Evolutionary conservation across 164 flowering plant genomes (phyloP), one percentile per base, ranked within the genome.

Genomic region (Tetrastigma voinierianum): DNA sequence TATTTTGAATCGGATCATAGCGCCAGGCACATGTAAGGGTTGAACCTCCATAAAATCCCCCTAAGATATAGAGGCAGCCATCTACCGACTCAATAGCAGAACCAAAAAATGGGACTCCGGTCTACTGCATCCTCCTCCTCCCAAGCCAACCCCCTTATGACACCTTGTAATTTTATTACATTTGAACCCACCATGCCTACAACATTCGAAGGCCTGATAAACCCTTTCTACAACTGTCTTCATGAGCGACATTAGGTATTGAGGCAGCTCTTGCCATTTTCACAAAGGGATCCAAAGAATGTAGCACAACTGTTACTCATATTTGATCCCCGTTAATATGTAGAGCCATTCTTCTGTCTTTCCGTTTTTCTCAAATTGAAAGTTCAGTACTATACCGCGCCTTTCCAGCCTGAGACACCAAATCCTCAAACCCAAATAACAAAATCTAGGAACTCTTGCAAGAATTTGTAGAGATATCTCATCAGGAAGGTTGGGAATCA

Each of bases 401-500:
- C 67, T 78, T 74, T 85, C 98, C 98, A 93, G 65, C 82, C 64
- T 77, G 69, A 11, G 96, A 90, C 43, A 93, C 98, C 67, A 81
- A 67, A n/a, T n/a, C 64, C 75, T 86, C 59, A 83, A 52, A 53
- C 72, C 74, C 51, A 83, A 73, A 62, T 89, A 82, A 69, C 58
- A 65, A 25, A 84, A 72, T 70, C 88, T 85, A 10, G 96, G 96
- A 61, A 93, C 62, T 70, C 96, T 77, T 19, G 98, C 93, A 16
- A 90, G 88, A 64, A 93, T 89, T 69, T 87, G 93, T 44, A 89
- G 43, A 3, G 98, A 89, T 62, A 93, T 79, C 78, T 93, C 96
- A 79, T 93, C 90, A 20, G 98, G 98, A 56, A 90, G 95, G 74
- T 70, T 78, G 7, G 96, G 96, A 64, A 93, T 87, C 55, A 93